Percentiles rank a stretch among this genome's conserved stretches.
phyloP scores from a whole-genome alignment of 2,329 filamentous ascomycete genomes.

The Sporothrix globosa region DNA sequence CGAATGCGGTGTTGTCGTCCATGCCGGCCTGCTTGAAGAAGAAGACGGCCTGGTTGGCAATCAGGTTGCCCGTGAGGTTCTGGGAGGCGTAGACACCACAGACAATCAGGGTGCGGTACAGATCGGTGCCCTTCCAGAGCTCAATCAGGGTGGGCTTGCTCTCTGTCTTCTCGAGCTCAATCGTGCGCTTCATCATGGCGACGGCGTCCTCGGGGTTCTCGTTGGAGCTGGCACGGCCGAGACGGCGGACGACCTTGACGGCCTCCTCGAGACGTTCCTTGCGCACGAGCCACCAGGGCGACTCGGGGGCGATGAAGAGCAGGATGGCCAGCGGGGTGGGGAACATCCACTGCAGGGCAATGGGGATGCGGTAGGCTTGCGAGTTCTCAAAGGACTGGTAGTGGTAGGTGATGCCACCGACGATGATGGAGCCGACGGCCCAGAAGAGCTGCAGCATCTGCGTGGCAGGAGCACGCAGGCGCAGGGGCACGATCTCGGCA shows the following conservation, averaged over 20 bases:
- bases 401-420: conserved; percentile 58
- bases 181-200: conserved; percentile 62
- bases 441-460: conserved; percentile 69
- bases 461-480: conserved; percentile 60
- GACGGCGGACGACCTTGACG: conserved; percentile 52
- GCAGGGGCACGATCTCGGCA: conserved; percentile 63
- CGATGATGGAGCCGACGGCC: conserved; percentile 65
- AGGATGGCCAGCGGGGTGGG: conserved; percentile 57
- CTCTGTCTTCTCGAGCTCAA: conserved; percentile 56
- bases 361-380: conserved; percentile 54
- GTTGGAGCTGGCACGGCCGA: conserved; percentile 50
- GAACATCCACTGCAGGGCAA: conserved; percentile 63
- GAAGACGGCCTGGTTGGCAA: conserved; percentile 65
- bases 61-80: conserved; percentile 65
- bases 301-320: conserved; percentile 56
- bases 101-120: conserved; percentile 57
- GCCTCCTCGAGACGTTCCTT: conserved; percentile 53
- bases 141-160: conserved; percentile 55
- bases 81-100: conserved; percentile 62
- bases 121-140: conserved; percentile 59
- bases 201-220: conserved; percentile 43
- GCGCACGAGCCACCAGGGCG: conserved; percentile 60
- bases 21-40: conserved; percentile 68
- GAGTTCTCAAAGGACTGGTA: conserved; percentile 49
- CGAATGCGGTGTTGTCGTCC: conserved; percentile 57